phyloP scores from a whole-genome alignment of 78 protist species.

The slime mould (Dictyostelium discoideum) region dicty_2.7 NC_007090.3:5025501-5026000 shows the following conservation, averaged over 20 bases:
- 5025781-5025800: not conserved
- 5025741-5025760: not conserved
- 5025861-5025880: not conserved
- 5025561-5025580: not conserved
- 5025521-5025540: constrained; percentile 12
- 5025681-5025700: not conserved
- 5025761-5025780: not conserved
- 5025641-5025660: constrained; percentile 7
- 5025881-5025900: constrained; percentile 4
- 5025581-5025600: not conserved
- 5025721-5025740: not conserved
- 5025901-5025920: constrained; percentile 16
- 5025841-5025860: not conserved
- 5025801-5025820: not conserved
- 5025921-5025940: not conserved
- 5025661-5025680: constrained; percentile 6
- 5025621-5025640: constrained; percentile 21
- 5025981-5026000: not conserved
- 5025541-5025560: not conserved
- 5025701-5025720: constrained; percentile 4
- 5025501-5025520: constrained; percentile 15
- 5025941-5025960: constrained; percentile 2
- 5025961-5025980: not conserved
- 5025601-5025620: constrained; percentile 14
- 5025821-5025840: not conserved